Evolutionary conservation across 2,329 filamentous ascomycete species (phyloP).

Genomic region (Knufia petricola): DNA sequence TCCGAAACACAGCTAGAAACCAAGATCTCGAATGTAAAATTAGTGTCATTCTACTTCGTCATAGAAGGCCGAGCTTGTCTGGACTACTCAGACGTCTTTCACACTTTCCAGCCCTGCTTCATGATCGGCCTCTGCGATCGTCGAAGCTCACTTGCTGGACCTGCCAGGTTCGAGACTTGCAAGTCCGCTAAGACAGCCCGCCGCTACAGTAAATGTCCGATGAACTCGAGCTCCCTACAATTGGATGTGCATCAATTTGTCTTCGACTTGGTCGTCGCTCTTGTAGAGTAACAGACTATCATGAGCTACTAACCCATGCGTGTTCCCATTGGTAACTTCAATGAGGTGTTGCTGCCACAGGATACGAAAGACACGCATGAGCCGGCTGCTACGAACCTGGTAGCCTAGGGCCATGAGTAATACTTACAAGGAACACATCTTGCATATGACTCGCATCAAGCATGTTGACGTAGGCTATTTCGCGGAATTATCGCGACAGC

Average conservation of each 20-base stretch:
- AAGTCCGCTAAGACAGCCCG: neutral
- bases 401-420: too few relatives aligned
- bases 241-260: too few relatives aligned
- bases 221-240: too few relatives aligned
- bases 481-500: neutral
- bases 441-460: too few relatives aligned
- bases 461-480: neutral
- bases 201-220: too few relatives aligned
- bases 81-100: neutral
- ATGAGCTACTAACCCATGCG: too few relatives aligned
- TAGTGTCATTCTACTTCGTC: neutral
- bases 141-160: neutral
- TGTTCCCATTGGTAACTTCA: too few relatives aligned
- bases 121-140: neutral
- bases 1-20: neutral
- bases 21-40: neutral
- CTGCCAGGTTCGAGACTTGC: neutral
- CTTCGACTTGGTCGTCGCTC: too few relatives aligned
- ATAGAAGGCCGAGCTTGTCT: neutral
- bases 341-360: too few relatives aligned
- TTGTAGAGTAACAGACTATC: too few relatives aligned
- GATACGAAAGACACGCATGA: too few relatives aligned
- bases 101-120: slow-evolving; percentile 1
- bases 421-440: neutral
- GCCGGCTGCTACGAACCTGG: neutral